These are phyloP conservation scores for Fonsecaea monophora DNA, from an alignment of 2,329 filamentous ascomycete species.

Conservation along the genomic window DNA sequence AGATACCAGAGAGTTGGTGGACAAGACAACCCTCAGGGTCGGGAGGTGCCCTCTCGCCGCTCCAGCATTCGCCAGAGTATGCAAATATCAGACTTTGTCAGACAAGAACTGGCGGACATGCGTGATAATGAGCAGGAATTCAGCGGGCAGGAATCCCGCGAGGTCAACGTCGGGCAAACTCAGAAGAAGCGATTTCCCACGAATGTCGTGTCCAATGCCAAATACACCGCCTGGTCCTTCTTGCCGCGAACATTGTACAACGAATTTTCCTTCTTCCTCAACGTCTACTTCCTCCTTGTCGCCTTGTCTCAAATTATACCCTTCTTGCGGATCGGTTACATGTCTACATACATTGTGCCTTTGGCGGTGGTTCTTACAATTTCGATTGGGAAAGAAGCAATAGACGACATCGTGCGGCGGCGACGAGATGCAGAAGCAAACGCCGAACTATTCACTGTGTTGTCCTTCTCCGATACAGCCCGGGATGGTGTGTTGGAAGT, in stretches of 20 bases:
- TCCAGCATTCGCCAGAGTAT: constrained; percentile 67
- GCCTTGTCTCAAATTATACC: constrained; percentile 93
- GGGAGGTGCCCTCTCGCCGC: constrained; percentile 44
- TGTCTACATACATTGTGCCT: constrained; percentile 92
- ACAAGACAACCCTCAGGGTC: constrained; percentile 20
- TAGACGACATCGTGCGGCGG: constrained; percentile 87
- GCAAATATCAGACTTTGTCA: constrained; percentile 41
- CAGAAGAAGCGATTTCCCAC: constrained; percentile 81
- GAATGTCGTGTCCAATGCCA: constrained; percentile 94
- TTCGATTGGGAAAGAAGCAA: constrained; percentile 93
- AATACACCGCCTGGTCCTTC: constrained; percentile 95
- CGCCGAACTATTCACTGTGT: constrained; percentile 81
- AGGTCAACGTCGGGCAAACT: constrained; percentile 74
- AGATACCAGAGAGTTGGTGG: constrained; percentile 17
- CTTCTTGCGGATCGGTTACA: constrained; percentile 86
- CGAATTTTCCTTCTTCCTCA: constrained; percentile 99
- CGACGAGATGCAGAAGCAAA: constrained; percentile 92
- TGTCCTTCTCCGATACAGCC: constrained; percentile 63
- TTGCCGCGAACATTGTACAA: constrained; percentile 94
- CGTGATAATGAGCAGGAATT: constrained; percentile 46
- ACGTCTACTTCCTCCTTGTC: constrained; percentile 97
- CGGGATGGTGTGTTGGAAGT: constrained; percentile 60
- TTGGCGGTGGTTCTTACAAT: constrained; percentile 90
- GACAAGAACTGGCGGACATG: constrained; percentile 39
- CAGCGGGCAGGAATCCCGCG: constrained; percentile 65